Base-by-base conservation (phyloP, 495 filamentous ascomycete genomes). In the Aspergillus diversus region DNA sequence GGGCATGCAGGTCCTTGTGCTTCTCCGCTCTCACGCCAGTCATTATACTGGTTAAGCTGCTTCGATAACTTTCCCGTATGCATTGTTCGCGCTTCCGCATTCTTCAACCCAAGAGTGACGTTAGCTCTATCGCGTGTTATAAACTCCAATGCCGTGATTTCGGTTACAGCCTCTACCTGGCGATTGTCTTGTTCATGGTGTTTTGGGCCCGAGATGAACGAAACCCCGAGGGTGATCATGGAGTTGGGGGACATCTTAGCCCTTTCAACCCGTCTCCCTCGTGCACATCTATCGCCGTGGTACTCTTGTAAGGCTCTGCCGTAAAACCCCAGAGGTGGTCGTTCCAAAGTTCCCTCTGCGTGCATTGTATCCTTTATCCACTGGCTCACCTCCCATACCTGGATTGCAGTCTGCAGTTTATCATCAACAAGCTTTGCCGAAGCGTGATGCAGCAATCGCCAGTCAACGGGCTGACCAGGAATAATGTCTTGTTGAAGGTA, bases 391-490 rank as follows among this genome's bases (percentile, higher is more conserved):
- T 59, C 56, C 17, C 39, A 48, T 27, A 50, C 46, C 13, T 16
- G 34, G 6, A 46, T 13, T 31, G 37, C 27, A 9, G 55, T 42
- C n/a, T 57, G 37, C 5, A 15, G n/a, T 7, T 5, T 27, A 11
- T 11, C 15, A 0, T 32, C 11, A 33, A 47, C 11, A 43, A 43
- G 39, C 12, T 31, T 32, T 32, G 56, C 43, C 4, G 42, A 49
- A 27, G 43, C 56, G 39, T 59, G 56, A 16, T 59, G 49, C 13
- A 59, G 13, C 27, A 33, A 5, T n/a, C n/a, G 56, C 56, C 56
- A 59, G n/a, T 59, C 55, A n/a, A 33, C 12, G 8, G 42, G 13
- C 17, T 39, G 12, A 21, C 55, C 56, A 4, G 56, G 15, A 8
- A 49, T 12, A 15, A 7, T 8, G 13, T 35, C 16, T 31, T 9